Evolutionary conservation across 2,329 filamentous ascomycete species (phyloP), one percentile per base, ranked within the genome.

Genomic region (Huntiella moniliformis): DNA sequence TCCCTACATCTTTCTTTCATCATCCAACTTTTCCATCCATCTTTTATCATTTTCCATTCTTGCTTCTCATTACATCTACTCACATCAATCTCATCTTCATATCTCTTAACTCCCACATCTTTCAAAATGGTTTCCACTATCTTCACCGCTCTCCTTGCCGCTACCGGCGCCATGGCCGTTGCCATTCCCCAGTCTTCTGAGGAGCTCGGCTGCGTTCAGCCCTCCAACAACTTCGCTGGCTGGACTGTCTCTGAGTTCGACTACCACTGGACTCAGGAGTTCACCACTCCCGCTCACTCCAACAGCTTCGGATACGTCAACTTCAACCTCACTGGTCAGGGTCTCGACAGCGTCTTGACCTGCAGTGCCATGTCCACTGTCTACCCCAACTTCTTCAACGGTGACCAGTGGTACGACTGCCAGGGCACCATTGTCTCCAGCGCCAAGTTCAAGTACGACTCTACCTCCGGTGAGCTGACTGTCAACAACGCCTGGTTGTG

Each of bases 401-500:
- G 67, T 52, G 63, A 56, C 43, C 13, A 62, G 32, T 44, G 53
- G 38, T 72, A 70, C 59, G 55, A 55, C 5, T 73, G 70, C 60
- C 51, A 53, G 2, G 53, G 56, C 7, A 53, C 51, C n/a, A 44
- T 36, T 4, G 51, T 48, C 11, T 46, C 52, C 44, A 55, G 58
- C 18, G 53, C 55, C 39, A 63, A 61, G 2, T 73, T 72, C 50
- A 59, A 59, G 44, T 73, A 62, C 51, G 61, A 54, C 54, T 54
- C 59, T 10, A 57, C 63, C 3, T 52, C 52, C 22, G 54, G 56
- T 5, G 49, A 56, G 44, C 54, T 73, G 42, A 52, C 55, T 32
- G 50, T 71, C 51, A 67, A 67, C 56, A 67, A 72, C 59, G 65
- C 60, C 3, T 73, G 69, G 68, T 53, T 51, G 6, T 73, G 69